Conservation (phyloP, 169 alveolate genomes). For the Cyclospora cayetanensis region DNA sequence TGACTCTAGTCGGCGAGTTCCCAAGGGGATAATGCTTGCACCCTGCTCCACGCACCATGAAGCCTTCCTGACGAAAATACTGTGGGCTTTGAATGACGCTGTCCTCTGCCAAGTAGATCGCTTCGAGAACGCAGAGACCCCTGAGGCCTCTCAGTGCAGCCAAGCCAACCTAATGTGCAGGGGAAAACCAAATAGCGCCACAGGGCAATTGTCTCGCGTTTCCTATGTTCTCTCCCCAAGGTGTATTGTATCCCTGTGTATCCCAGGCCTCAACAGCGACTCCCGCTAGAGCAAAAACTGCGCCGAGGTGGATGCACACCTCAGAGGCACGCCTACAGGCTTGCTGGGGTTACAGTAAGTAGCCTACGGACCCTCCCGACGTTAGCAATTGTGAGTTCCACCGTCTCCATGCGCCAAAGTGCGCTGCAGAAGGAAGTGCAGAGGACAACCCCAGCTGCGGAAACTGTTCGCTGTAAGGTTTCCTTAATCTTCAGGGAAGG, state of each 20-base stretch:
- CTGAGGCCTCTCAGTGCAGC: not conserved
- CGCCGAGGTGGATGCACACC: too few relatives aligned
- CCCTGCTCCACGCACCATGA: not conserved
- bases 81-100: not conserved
- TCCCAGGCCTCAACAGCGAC: too few relatives aligned
- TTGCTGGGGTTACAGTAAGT: too few relatives aligned
- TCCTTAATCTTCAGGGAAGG: not conserved
- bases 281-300: too few relatives aligned
- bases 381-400: not conserved
- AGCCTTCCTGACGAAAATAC: not conserved
- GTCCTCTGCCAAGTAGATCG: not conserved
- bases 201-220: too few relatives aligned
- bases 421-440: not conserved
- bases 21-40: too few relatives aligned
- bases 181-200: too few relatives aligned
- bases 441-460: not conserved
- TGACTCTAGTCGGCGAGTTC: too few relatives aligned
- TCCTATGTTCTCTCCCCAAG: too few relatives aligned
- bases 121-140: not conserved
- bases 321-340: too few relatives aligned
- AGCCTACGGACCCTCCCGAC: not conserved
- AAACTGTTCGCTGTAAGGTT: not conserved
- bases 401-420: not conserved
- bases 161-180: not conserved
- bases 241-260: too few relatives aligned